Base-by-base conservation (phyloP, 73 alveolate species). In the Paramecium primaurelia region DNA sequence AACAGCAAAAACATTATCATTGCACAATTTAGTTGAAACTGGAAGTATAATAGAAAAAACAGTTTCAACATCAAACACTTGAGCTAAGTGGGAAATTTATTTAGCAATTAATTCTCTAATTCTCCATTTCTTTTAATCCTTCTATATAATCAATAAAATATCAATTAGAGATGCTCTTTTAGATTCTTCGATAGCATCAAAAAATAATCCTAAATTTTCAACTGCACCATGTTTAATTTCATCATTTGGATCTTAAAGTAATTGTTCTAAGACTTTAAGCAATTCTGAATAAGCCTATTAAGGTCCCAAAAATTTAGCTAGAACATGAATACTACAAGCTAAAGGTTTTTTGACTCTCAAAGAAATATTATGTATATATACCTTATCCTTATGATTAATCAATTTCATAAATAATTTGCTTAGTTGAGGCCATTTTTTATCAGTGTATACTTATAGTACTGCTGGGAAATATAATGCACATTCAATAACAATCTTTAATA, bases 291-390 rank as follows among this genome's bases (percentile, higher is more conserved):
- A 93, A 10, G 96, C 93, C 20, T n/a, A 49, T 77, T 91, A 92
- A 40, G 87, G 68, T 14, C 96, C 97, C 20, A 95, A 60, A 9
- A 95, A 30, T 59, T 93, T 93, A 3, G 96, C 97, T 6, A 95
- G 42, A 36, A 93, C 97, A 51, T 95, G 97, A 20, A 95, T 11
- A 28, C 96, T 88, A 58, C 95, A 77, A 20, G 96, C 95, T 20
- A 95, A 73, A 26, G 96, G 92, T 22, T 88, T 86, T 86, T 93
- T 95, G 40, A 92, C 94, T 92, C 77, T 92, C 90, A 42, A 26
- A 58, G 60, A n/a, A 58, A 34, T 68, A 64, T 64, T 18, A n/a
- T 40, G 59, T 47, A 49, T 32, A 0, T n/a, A 42, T 87, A 87
- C 93, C 88, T 87, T 87, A 59, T 64, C 71, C 37, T 64, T 87